Conservation (phyloP, 2,329 filamentous ascomycete genomes). For the Stemphylium beticola region DNA sequence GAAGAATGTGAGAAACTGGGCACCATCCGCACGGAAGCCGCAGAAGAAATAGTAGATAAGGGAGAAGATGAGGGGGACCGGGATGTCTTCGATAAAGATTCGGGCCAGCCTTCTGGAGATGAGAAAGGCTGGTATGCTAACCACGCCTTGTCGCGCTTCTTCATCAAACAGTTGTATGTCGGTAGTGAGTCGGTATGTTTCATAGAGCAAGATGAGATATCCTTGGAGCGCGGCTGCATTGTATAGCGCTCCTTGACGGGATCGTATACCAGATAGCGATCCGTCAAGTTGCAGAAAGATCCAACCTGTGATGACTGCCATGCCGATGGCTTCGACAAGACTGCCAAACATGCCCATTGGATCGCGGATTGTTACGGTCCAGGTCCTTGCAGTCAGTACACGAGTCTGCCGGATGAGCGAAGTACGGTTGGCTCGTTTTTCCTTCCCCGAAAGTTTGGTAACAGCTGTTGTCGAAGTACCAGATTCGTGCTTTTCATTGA, state of each 20-base stretch:
- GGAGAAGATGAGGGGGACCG: constrained; percentile 73
- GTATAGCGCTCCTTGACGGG: constrained; percentile 74
- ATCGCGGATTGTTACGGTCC: constrained; percentile 76
- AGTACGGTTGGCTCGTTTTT: constrained; percentile 53
- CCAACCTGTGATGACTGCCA: constrained; percentile 75
- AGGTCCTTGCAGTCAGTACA: constrained; percentile 71
- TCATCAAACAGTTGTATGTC: constrained; percentile 80
- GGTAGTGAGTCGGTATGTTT: constrained; percentile 75
- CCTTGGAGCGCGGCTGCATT: constrained; percentile 74
- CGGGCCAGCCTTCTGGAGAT: constrained; percentile 72
- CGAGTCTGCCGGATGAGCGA: constrained; percentile 67
- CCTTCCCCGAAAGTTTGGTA: constrained; percentile 14
- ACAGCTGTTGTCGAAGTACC: background rate
- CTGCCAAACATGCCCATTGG: constrained; percentile 76
- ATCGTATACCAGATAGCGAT: constrained; percentile 74
- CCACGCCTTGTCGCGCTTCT: constrained; percentile 74
- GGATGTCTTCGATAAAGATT: constrained; percentile 73
- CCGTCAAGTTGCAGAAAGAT: constrained; percentile 71
- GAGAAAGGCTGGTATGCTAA: constrained; percentile 72
- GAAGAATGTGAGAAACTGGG: constrained; percentile 76
- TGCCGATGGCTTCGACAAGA: constrained; percentile 70
- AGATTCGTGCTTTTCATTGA: constrained; percentile 20
- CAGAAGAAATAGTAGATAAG: constrained; percentile 80
- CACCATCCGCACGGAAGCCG: constrained; percentile 68
- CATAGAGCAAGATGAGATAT: constrained; percentile 77